Base-by-base conservation (phyloP, 2,329 filamentous ascomycete species). In the Claviceps citrina region DNA sequence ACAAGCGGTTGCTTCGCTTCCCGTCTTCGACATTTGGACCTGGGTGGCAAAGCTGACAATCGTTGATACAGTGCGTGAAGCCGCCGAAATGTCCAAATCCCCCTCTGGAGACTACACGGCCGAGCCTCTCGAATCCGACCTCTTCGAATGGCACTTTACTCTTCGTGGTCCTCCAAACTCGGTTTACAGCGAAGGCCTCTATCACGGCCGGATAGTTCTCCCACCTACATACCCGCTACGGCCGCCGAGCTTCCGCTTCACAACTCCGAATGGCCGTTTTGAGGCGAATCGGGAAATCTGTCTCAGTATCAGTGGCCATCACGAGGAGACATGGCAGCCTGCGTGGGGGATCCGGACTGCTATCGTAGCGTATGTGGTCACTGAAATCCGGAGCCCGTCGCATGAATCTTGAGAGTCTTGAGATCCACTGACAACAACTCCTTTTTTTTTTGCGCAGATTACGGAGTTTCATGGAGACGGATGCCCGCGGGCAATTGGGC, bases 121-220 rank as follows among this genome's bases (percentile, higher is more conserved):
- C 31, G 70, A 78, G 4, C 91, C 91, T 0, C 75, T 89, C 46
- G 89, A 96, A 56, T 70, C 76, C 25, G 86, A 96, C 61, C 78
- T 98, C 40, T 94, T 94, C 63, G 87, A 96, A 63, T 98, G 91
- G 91, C 91, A 98, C 66, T 98, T 96, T 64, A 98, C 91, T 0
- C 70, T 98, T n/a, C 77, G 81, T 38, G 91, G 91, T 0, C 87
- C 89, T 0, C 89, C 89, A 0, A 68, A 74, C 25, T 87, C 85
- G 0, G 75, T 79, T 28, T 95, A 87, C 63, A 75, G 76, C 33
- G 66, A 70, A 25, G 91, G 91, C 36, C 74, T 95, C 53, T 98
- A 96, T 66, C 91, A 98, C 62, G 91, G 91, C 43, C 85, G 89
- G 54, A 96, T 98, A 57, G 73, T 87, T 30, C 76, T 98, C 1